Percentiles rank a stretch among this genome's conserved stretches.
Conservation (phyloP, 371 early-diverging fungal genomes). For the Apophysomyces trapeziformis region DNA sequence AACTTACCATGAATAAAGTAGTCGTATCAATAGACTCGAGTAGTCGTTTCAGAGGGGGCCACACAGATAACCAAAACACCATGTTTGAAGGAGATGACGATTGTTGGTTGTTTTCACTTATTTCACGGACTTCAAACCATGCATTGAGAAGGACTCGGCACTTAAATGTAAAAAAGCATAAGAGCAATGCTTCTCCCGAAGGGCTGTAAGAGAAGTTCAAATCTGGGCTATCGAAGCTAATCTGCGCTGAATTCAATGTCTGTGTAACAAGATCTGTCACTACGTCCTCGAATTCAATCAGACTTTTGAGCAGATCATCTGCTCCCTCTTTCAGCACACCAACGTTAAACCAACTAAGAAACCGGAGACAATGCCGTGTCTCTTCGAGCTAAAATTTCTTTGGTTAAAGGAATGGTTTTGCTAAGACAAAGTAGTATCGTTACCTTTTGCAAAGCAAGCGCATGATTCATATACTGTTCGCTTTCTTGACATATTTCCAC, state of each 20-base stretch:
- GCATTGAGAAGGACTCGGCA: slow-evolving; percentile 41
- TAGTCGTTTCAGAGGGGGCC: slow-evolving; percentile 43
- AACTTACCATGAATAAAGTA: slow-evolving; percentile 33
- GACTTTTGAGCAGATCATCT: slow-evolving; percentile 22
- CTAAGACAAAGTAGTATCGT: not conserved
- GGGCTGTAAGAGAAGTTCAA: slow-evolving; percentile 46
- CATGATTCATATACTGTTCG: slow-evolving; percentile 28
- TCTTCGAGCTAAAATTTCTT: slow-evolving; percentile 44
- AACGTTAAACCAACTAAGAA: slow-evolving; percentile 55
- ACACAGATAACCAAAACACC: slow-evolving; percentile 45
- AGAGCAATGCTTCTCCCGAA: slow-evolving; percentile 43
- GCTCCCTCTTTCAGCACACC: slow-evolving; percentile 30
- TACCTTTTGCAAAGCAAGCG: slow-evolving; percentile 49
- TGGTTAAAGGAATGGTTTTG: not conserved
- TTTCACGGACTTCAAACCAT: slow-evolving; percentile 11
- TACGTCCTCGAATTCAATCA: slow-evolving; percentile 41
- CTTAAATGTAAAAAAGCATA: slow-evolving; percentile 47
- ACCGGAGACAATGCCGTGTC: slow-evolving; percentile 44
- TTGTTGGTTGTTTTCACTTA: not conserved
- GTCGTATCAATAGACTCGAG: slow-evolving; percentile 34
- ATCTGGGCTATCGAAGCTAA: slow-evolving; percentile 45
- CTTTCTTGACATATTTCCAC: slow-evolving; percentile 41
- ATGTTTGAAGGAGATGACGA: slow-evolving; percentile 13
- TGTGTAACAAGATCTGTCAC: slow-evolving; percentile 46
- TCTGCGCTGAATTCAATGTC: slow-evolving; percentile 42